These are phyloP conservation scores for Talaromyces amestolkiae DNA, from an alignment of 2,329 filamentous ascomycete species.

Conservation along the genomic window DNA sequence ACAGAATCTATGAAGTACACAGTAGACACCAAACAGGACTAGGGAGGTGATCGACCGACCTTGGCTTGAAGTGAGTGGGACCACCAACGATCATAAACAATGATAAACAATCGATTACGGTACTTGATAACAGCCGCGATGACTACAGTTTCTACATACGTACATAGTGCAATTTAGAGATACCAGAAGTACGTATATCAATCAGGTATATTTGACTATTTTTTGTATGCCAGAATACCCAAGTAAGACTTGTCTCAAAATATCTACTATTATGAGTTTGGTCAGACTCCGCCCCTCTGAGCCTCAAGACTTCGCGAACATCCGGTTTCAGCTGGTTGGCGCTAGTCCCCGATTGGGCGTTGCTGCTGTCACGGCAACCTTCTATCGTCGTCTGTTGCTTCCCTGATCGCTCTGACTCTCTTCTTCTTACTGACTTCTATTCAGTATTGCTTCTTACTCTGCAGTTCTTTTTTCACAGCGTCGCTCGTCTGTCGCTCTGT, in stretches of 20 bases:
- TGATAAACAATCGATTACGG: neutral
- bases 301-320: neutral
- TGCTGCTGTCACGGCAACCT: constrained; percentile 14
- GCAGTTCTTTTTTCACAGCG: neutral
- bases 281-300: constrained; percentile 8
- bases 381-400: neutral
- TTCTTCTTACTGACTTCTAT: neutral
- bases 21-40: neutral
- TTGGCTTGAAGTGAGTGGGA: neutral
- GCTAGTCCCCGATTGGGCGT: constrained; percentile 3
- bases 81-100: neutral
- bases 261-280: too few species aligned
- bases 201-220: too few species aligned
- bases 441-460: neutral
- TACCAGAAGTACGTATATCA: too few species aligned
- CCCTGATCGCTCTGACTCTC: neutral
- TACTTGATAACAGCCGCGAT: neutral
- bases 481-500: neutral
- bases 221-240: too few species aligned
- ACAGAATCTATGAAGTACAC: neutral
- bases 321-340: constrained; percentile 8
- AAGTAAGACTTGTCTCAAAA: neutral
- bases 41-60: neutral
- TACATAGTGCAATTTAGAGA: neutral
- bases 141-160: neutral